Percentiles rank a stretch among this genome's conserved stretches.
Evolutionary conservation across 805 yeast species (phyloP).

Genomic region (Metschnikowia peoriensis): DNA sequence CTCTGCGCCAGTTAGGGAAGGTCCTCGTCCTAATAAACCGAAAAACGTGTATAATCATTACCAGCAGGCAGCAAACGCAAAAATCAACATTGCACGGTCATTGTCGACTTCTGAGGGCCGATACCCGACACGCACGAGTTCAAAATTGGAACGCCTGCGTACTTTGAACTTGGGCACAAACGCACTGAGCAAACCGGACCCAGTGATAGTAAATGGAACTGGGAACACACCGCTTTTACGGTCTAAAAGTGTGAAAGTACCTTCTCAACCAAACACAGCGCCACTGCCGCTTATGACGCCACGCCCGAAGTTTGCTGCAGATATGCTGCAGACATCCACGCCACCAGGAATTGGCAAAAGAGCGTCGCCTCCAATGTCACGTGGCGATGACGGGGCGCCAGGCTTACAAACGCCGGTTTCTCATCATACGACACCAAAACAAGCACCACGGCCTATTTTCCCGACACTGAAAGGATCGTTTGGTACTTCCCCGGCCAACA

Average conservation of each 20-base stretch:
- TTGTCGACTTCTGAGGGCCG: conserved; percentile 11
- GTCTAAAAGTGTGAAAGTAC: neutral
- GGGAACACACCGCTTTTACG: neutral
- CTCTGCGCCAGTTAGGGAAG: conserved; percentile 5
- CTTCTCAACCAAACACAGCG: neutral
- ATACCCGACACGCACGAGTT: conserved; percentile 5
- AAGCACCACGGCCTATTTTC: neutral
- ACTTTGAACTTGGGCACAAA: conserved; percentile 4
- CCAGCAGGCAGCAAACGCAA: conserved; percentile 23
- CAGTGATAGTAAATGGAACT: neutral
- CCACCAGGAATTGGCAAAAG: neutral
- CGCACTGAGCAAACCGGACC: neutral
- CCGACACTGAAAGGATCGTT: neutral
- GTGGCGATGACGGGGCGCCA: neutral
- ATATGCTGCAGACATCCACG: neutral
- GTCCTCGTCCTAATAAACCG: conserved; percentile 22
- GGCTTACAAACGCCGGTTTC: neutral
- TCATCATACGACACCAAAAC: neutral
- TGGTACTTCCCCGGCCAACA: neutral
- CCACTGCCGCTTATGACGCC: neutral
- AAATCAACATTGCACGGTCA: conserved; percentile 12
- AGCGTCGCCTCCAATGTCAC: neutral
- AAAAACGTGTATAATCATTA: conserved; percentile 33
- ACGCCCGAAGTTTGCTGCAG: neutral
- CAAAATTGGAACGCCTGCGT: conserved; percentile 6